Conservation (phyloP, 108 stramenopile genomes). For the Fragilariopsis cylindrus region DNA sequence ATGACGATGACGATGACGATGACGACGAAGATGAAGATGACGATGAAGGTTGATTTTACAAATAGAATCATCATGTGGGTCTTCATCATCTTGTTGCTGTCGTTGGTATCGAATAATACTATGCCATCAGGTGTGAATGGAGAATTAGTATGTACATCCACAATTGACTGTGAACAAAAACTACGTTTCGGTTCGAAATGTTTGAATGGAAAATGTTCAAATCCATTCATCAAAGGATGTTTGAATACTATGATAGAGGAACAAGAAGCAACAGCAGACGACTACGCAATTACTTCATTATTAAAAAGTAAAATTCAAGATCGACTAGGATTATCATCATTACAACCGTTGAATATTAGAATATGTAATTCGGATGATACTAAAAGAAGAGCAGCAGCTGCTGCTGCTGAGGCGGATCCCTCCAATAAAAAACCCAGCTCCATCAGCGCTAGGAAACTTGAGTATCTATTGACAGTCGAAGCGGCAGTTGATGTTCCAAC, state of each 20-base stretch:
- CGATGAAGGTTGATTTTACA: neutral
- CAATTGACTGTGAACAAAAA: neutral
- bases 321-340: neutral
- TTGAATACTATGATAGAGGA: conserved; percentile 13
- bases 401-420: too few relatives aligned
- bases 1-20: neutral
- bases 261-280: neutral
- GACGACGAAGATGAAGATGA: too few relatives aligned
- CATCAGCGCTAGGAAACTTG: too few relatives aligned
- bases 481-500: too few relatives aligned
- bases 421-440: too few relatives aligned
- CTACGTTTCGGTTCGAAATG: neutral
- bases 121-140: neutral
- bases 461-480: too few relatives aligned
- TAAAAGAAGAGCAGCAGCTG: neutral
- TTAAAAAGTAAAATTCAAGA: neutral
- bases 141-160: neutral
- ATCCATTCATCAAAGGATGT: conserved; percentile 42
- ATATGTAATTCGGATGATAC: conserved; percentile 22
- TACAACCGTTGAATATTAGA: neutral
- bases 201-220: conserved; percentile 20
- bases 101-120: neutral
- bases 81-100: neutral
- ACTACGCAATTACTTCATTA: too few relatives aligned
- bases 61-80: neutral